Conservation (phyloP, 176 grass and related monocot species). For the Aegilops umbellulata region DNA sequence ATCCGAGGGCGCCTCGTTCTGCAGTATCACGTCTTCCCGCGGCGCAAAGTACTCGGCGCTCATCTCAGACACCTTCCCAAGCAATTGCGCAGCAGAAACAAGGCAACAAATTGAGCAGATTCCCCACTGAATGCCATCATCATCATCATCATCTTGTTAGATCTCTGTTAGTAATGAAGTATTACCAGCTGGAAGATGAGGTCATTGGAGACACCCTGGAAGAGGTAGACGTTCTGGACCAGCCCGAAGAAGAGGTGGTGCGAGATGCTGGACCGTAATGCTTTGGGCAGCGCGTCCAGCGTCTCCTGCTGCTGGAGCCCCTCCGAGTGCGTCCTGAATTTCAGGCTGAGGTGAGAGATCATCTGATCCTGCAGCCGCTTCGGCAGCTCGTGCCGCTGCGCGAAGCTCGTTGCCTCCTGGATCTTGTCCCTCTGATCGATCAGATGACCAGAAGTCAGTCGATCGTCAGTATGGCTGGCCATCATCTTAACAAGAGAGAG, state of each 20-base stretch:
- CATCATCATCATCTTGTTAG: neutral
- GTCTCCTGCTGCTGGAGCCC: conserved; percentile 88
- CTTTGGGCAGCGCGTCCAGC: conserved; percentile 67
- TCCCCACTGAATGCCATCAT: neutral
- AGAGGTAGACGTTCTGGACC: conserved; percentile 69
- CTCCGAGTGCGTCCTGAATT: conserved; percentile 76
- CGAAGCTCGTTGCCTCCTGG: conserved; percentile 71
- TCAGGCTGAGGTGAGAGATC: conserved; percentile 79
- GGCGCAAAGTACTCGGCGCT: conserved; percentile 83
- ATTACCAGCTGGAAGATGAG: conserved; percentile 81
- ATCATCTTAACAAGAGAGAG: neutral
- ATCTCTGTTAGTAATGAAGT: no score
- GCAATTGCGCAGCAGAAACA: neutral
- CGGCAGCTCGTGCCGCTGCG: conserved; percentile 64
- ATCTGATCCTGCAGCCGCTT: conserved; percentile 72
- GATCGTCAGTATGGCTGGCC: neutral
- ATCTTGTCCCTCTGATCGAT: conserved; percentile 61
- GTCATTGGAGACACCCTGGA: conserved; percentile 66
- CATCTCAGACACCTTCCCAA: conserved; percentile 78
- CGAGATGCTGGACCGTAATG: conserved; percentile 80
- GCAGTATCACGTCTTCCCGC: conserved; percentile 74
- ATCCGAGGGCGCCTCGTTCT: conserved; percentile 78
- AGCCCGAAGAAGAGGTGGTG: conserved; percentile 74
- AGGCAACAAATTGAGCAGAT: neutral
- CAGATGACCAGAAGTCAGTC: neutral